Percentiles rank a stretch among this genome's conserved stretches.
Conservation (phyloP, 129 eudicot species). For the Apium graveolens region DNA sequence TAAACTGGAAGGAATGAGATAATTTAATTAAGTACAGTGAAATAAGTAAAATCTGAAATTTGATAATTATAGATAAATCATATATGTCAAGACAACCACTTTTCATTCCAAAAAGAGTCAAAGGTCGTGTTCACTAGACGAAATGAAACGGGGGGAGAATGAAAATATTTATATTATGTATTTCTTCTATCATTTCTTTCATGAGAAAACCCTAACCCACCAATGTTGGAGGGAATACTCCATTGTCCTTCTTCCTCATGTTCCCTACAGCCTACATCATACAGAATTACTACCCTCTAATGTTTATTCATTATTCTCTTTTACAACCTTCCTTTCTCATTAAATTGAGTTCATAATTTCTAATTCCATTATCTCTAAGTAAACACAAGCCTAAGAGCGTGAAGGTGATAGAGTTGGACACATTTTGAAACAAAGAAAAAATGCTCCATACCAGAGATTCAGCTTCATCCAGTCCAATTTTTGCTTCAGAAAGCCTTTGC, state of each 20-base stretch:
- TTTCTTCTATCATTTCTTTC: too few species aligned
- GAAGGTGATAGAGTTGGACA: background rate
- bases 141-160: too few species aligned
- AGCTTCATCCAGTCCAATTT: slow-evolving; percentile 60
- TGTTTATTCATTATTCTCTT: too few species aligned
- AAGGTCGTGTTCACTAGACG: background rate
- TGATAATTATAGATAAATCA: background rate
- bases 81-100: background rate
- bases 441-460: slow-evolving; percentile 42
- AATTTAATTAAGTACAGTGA: background rate
- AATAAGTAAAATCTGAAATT: background rate
- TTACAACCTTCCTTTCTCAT: too few species aligned
- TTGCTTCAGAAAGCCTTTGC: slow-evolving; percentile 51
- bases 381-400: background rate
- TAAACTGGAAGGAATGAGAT: background rate
- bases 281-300: too few species aligned
- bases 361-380: too few species aligned
- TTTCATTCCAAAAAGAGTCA: background rate
- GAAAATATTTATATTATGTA: too few species aligned
- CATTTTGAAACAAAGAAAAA: background rate
- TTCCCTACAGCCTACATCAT: too few species aligned
- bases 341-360: too few species aligned
- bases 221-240: too few species aligned
- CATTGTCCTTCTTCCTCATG: too few species aligned
- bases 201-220: too few species aligned